These are phyloP conservation scores for Rutstroemia sp. DNA, from an alignment of 2,329 filamentous ascomycete genomes.

Conservation along the genomic window DNA sequence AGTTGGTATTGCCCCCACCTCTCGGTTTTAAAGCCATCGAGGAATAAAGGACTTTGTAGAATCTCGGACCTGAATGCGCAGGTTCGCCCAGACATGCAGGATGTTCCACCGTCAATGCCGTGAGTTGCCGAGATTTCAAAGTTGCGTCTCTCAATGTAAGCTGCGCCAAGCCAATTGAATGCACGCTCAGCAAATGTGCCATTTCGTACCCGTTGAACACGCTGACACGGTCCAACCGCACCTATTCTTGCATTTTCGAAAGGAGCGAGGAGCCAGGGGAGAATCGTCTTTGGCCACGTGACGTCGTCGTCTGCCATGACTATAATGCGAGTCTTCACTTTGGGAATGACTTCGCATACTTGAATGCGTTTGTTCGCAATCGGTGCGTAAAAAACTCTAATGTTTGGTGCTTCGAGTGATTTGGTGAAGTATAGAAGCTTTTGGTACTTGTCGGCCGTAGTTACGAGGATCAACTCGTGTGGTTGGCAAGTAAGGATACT, in stretches of 20 bases:
- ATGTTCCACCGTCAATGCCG: conserved; percentile 90
- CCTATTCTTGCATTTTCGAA: conserved; percentile 81
- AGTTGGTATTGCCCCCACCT: conserved; percentile 83
- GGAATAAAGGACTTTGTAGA: conserved; percentile 76
- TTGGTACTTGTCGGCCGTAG: conserved; percentile 70
- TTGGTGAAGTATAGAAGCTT: conserved; percentile 60
- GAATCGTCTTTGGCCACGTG: conserved; percentile 77
- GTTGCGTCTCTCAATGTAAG: conserved; percentile 89
- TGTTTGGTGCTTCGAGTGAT: conserved; percentile 50
- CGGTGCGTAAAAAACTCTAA: conserved; percentile 67
- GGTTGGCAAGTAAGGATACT: conserved; percentile 67
- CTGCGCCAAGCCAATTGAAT: conserved; percentile 85
- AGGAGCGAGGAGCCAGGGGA: conserved; percentile 87
- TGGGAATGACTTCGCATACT: conserved; percentile 82
- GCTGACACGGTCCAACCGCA: conserved; percentile 87
- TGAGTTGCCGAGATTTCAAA: conserved; percentile 96
- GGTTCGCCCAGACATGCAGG: conserved; percentile 90
- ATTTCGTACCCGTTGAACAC: conserved; percentile 60
- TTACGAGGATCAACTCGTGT: conserved; percentile 74
- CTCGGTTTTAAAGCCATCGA: conserved; percentile 85
- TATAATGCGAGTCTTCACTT: conserved; percentile 76
- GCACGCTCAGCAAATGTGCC: conserved; percentile 52
- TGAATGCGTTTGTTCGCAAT: conserved; percentile 95
- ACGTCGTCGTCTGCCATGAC: conserved; percentile 96
- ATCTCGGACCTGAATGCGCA: conserved; percentile 89